Evolutionary conservation across 768 basidiomycete species (phyloP).

Genomic region (Pholiota microspora): DNA sequence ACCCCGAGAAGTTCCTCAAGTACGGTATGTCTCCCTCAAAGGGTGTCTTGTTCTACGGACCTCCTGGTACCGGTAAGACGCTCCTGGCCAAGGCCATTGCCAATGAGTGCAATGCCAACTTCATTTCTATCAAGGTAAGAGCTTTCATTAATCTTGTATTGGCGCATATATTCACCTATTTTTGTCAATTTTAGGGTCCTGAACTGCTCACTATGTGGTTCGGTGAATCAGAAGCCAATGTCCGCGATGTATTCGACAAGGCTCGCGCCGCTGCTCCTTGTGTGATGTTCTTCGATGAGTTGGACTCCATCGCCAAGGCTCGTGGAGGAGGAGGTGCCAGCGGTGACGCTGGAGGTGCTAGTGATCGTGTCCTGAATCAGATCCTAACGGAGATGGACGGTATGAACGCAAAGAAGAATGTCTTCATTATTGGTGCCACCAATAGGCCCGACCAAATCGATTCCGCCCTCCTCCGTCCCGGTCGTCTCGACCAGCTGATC

Average conservation of each 20-base stretch:
- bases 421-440: constrained; percentile 97
- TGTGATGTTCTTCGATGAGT: constrained; percentile 99
- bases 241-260: constrained; percentile 99
- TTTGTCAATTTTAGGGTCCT: constrained; percentile 59
- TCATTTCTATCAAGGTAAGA: constrained; percentile 93
- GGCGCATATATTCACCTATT: constrained; percentile 13
- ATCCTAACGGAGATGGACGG: constrained; percentile 99
- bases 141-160: neutral
- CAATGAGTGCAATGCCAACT: constrained; percentile 99
- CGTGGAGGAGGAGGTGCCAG: constrained; percentile 79
- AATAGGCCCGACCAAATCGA: constrained; percentile 98
- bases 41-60: constrained; percentile 99
- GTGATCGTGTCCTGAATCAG: constrained; percentile 97
- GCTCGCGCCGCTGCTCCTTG: constrained; percentile 98
- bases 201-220: constrained; percentile 99
- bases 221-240: constrained; percentile 99
- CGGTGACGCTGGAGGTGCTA: constrained; percentile 94
- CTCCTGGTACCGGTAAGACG: constrained; percentile 99
- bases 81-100: constrained; percentile 98
- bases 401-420: constrained; percentile 98
- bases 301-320: constrained; percentile 98
- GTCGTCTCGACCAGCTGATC: constrained; percentile 98
- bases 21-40: constrained; percentile 99
- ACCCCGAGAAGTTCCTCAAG: constrained; percentile 99
- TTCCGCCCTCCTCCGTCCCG: constrained; percentile 89